Evolutionary conservation across 768 basidiomycete genomes (phyloP).

Genomic region (Obba rivulosa): DNA sequence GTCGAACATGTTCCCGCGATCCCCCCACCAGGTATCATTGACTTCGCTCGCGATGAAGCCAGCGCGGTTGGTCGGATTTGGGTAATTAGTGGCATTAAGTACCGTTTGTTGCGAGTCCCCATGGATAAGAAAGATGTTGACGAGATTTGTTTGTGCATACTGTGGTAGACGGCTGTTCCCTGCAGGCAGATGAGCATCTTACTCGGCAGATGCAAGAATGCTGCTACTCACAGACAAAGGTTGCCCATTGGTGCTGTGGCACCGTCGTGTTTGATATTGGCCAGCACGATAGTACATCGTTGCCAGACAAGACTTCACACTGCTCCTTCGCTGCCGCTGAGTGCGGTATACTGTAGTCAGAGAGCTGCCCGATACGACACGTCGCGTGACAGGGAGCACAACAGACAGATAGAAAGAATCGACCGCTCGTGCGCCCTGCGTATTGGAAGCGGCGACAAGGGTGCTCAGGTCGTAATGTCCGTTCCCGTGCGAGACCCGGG

Average conservation of each 20-base stretch:
- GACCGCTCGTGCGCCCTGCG: constrained; percentile 14
- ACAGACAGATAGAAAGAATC: neutral
- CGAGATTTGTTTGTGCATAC: constrained; percentile 53
- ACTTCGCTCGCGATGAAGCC: constrained; percentile 51
- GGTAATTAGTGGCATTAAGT: constrained; percentile 33
- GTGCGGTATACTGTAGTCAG: neutral
- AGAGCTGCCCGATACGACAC: neutral
- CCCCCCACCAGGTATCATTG: constrained; percentile 66
- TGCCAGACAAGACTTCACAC: constrained; percentile 58
- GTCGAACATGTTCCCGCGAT: constrained; percentile 38
- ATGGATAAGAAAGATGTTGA: constrained; percentile 75
- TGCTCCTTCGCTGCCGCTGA: constrained; percentile 34
- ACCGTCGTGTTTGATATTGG: constrained; percentile 52
- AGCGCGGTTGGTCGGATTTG: constrained; percentile 47
- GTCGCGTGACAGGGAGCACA: neutral
- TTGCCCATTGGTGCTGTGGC: constrained; percentile 69
- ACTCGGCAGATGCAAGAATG: constrained; percentile 11
- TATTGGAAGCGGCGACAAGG: constrained; percentile 17
- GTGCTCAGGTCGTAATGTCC: constrained; percentile 21
- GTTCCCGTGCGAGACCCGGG: no score
- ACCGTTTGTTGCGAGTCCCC: constrained; percentile 58
- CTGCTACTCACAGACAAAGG: constrained; percentile 69
- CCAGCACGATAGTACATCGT: constrained; percentile 74
- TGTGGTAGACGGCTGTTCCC: constrained; percentile 75
- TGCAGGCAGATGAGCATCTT: constrained; percentile 26